Conservation (phyloP, 2,329 filamentous ascomycete species). For the Moelleriella libera region DNA sequence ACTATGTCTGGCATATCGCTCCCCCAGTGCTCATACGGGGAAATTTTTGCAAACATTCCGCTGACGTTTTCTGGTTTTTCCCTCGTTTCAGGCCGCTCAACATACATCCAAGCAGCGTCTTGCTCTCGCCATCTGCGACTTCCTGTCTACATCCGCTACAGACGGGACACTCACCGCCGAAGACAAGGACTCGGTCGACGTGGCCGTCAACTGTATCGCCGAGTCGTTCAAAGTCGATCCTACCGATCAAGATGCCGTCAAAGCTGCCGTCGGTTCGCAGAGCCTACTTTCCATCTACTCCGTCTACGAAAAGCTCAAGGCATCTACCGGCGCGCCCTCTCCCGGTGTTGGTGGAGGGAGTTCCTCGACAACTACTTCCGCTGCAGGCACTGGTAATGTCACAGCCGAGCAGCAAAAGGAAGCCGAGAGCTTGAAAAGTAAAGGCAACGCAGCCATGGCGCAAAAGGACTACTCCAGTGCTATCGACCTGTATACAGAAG, state of each 20-base stretch:
- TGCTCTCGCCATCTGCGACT: slow-evolving; percentile 93
- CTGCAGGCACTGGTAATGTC: slow-evolving; percentile 11
- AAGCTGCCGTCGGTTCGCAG: slow-evolving; percentile 70
- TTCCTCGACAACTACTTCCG: slow-evolving; percentile 16
- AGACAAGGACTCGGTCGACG: slow-evolving; percentile 85
- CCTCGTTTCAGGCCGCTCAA: slow-evolving; percentile 14
- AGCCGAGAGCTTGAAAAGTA: slow-evolving; percentile 76
- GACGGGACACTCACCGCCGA: slow-evolving; percentile 83
- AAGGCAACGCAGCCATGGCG: slow-evolving; percentile 90
- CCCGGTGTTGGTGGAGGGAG: slow-evolving; percentile 23
- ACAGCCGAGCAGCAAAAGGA: slow-evolving; percentile 52
- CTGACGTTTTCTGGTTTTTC: too few species aligned
- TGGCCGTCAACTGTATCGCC: slow-evolving; percentile 85
- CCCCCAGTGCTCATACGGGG: too few species aligned
- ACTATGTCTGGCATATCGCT: too few species aligned
- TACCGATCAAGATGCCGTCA: slow-evolving; percentile 55
- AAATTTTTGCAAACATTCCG: too few species aligned
- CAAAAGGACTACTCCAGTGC: slow-evolving; percentile 77
- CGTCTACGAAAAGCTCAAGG: slow-evolving; percentile 91
- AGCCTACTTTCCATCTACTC: slow-evolving; percentile 83
- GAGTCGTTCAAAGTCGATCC: slow-evolving; percentile 93
- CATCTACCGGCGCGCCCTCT: slow-evolving; percentile 17
- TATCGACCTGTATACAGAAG: slow-evolving; percentile 78
- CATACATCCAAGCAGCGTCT: slow-evolving; percentile 62
- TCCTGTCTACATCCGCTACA: slow-evolving; percentile 67